These are phyloP conservation scores for Penicillium riverlandense DNA, from an alignment of 495 filamentous ascomycete species.

Conservation along the genomic window DNA sequence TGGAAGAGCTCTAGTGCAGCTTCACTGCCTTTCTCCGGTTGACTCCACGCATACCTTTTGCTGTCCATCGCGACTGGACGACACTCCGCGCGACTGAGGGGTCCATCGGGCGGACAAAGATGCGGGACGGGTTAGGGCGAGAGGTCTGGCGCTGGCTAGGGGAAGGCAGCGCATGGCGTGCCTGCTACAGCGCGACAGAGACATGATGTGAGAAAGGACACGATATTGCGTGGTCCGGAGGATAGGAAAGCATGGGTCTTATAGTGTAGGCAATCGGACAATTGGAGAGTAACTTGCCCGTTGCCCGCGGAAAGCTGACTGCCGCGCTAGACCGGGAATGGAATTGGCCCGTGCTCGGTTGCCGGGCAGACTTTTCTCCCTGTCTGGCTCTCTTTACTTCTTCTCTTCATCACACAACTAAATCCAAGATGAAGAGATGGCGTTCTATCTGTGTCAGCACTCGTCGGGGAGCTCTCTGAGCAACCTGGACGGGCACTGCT, in stretches of 20 bases:
- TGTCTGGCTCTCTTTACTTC: slow-evolving; percentile 12
- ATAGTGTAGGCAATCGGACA: slow-evolving; percentile 19
- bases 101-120: slow-evolving; percentile 10
- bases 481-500: slow-evolving; percentile 40
- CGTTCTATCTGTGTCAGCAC: slow-evolving; percentile 38
- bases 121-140: slow-evolving; percentile 8
- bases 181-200: slow-evolving; percentile 35
- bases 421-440: slow-evolving; percentile 49
- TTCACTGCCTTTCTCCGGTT: too few relatives aligned
- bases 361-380: slow-evolving; percentile 10
- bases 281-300: slow-evolving; percentile 10
- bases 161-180: slow-evolving; percentile 33
- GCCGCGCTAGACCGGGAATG: slow-evolving; percentile 23
- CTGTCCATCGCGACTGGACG: slow-evolving; percentile 33
- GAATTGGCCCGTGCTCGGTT: slow-evolving; percentile 22
- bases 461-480: slow-evolving; percentile 27
- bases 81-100: slow-evolving; percentile 29
- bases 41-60: slow-evolving; percentile 23
- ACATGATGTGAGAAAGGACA: slow-evolving; percentile 22
- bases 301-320: slow-evolving; percentile 40
- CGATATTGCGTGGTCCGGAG: slow-evolving; percentile 4
- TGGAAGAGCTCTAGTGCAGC: too few relatives aligned
- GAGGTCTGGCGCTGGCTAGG: slow-evolving; percentile 23
- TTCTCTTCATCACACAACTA: slow-evolving; percentile 46
- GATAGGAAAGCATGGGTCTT: slow-evolving; percentile 20